Conservation (phyloP, 1,284 basidiomycete species). For the Taiwanofungus camphoratus region DNA sequence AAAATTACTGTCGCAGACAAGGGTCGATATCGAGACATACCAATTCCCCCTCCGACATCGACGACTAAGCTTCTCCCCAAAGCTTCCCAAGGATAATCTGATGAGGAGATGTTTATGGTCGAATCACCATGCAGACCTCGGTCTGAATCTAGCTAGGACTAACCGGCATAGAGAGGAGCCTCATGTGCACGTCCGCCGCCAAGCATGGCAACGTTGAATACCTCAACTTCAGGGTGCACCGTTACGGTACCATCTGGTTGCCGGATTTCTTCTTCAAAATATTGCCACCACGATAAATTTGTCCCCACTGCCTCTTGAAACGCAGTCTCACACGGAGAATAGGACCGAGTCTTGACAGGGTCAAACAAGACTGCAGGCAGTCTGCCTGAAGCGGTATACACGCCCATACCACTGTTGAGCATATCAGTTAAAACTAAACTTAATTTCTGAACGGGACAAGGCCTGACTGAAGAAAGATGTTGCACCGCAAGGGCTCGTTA, state of each 20-base stretch:
- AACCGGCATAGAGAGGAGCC: conserved; percentile 9
- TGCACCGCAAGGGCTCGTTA: conserved; percentile 10
- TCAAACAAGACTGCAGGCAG: conserved; percentile 10
- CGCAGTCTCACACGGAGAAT: not conserved
- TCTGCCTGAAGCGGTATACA: conserved; percentile 7
- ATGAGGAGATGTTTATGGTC: not conserved
- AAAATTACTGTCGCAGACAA: not conserved
- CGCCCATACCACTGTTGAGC: not conserved
- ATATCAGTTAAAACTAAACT: not conserved
- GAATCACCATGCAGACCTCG: no score
- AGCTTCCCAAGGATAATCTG: conserved; percentile 15
- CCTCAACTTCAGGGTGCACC: conserved; percentile 7
- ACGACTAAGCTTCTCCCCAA: conserved; percentile 11
- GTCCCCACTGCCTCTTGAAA: conserved; percentile 7
- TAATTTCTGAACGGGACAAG: no score
- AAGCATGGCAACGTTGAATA: conserved; percentile 11
- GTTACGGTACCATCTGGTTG: conserved; percentile 8
- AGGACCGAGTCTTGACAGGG: not conserved
- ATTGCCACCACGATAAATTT: conserved; percentile 8
- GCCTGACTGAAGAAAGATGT: conserved; percentile 4
- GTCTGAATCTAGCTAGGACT: not conserved
- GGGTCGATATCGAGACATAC: not conserved
- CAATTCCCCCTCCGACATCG: conserved; percentile 19
- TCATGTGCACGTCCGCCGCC: conserved; percentile 8
- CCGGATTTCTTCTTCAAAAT: conserved; percentile 7